Conservation (phyloP, 495 filamentous ascomycete species). For the Tuber brumale region DNA sequence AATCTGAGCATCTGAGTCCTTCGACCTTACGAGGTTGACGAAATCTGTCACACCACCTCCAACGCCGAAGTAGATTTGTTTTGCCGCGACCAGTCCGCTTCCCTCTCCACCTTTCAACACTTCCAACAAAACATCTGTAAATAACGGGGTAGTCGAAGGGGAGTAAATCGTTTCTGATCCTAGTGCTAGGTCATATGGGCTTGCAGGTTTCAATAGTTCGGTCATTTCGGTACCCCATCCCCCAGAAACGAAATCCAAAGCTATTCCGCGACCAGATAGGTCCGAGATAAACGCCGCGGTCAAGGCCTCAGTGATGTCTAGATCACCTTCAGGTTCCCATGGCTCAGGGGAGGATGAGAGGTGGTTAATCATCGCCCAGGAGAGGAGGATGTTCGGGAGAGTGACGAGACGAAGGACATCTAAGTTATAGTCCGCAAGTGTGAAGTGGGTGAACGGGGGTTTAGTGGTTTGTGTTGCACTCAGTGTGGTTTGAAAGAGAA, state of each 20-base stretch:
- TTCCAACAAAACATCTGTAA: slow-evolving; percentile 63
- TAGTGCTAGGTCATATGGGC: slow-evolving; percentile 52
- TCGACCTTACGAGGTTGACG: slow-evolving; percentile 53
- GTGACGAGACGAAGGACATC: slow-evolving; percentile 80
- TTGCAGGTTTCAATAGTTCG: slow-evolving; percentile 47
- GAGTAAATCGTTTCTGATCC: slow-evolving; percentile 96
- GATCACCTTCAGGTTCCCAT: slow-evolving; percentile 50
- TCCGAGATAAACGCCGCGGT: slow-evolving; percentile 55
- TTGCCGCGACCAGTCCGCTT: slow-evolving; percentile 77
- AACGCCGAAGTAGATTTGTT: slow-evolving; percentile 93
- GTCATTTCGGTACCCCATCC: slow-evolving; percentile 71
- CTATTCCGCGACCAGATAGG: slow-evolving; percentile 53
- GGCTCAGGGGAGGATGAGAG: slow-evolving; percentile 24
- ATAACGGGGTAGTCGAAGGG: slow-evolving; percentile 62
- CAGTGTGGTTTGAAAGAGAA: slow-evolving; percentile 67
- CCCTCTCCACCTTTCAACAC: slow-evolving; percentile 39
- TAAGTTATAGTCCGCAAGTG: slow-evolving; percentile 83
- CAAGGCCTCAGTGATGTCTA: slow-evolving; percentile 65
- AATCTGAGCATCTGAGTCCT: slow-evolving; percentile 43
- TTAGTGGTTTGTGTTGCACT: slow-evolving; percentile 18
- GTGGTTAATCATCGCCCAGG: slow-evolving; percentile 58
- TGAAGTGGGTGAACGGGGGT: slow-evolving; percentile 60
- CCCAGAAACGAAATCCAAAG: slow-evolving; percentile 70
- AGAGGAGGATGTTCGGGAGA: slow-evolving; percentile 77
- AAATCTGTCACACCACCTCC: slow-evolving; percentile 91